Conservation (phyloP, 2,329 filamentous ascomycete genomes). For the Pestalotiopsis sp. region DNA sequence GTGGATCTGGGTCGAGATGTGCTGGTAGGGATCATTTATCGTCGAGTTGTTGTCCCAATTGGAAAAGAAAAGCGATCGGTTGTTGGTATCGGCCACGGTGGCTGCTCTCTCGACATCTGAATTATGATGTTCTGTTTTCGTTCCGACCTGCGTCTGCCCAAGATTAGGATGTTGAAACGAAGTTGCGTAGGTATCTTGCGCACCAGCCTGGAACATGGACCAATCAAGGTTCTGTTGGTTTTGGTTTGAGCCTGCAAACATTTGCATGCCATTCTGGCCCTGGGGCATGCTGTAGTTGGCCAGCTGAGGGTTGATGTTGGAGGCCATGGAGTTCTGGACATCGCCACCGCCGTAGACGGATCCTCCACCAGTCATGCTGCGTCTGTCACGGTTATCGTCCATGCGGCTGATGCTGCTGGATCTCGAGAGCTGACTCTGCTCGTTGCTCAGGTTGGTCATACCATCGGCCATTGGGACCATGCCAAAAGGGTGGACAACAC, state of each 20-base stretch:
- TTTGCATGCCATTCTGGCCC: conserved; percentile 64
- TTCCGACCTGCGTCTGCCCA: conserved; percentile 69
- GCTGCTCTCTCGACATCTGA: conserved; percentile 48
- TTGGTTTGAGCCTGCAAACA: conserved; percentile 62
- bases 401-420: conserved; percentile 62
- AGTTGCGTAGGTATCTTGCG: conserved; percentile 66
- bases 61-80: conserved; percentile 48
- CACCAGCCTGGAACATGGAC: conserved; percentile 74
- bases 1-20: conserved; percentile 57
- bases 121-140: conserved; percentile 65
- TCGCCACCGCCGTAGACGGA: conserved; percentile 57
- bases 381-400: conserved; percentile 59
- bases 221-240: conserved; percentile 71
- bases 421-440: conserved; percentile 63
- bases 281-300: conserved; percentile 66
- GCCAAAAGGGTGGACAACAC: conserved; percentile 59
- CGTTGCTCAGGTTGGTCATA: conserved; percentile 60
- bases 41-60: conserved; percentile 49
- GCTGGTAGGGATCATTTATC: conserved; percentile 52
- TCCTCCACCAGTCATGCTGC: conserved; percentile 50
- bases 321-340: conserved; percentile 62
- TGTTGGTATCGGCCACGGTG: conserved; percentile 41
- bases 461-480: conserved; percentile 59
- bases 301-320: conserved; percentile 63
- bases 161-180: conserved; percentile 65